These are phyloP conservation scores for Boletus rex-veris DNA, from an alignment of 768 basidiomycete species.

Conservation along the genomic window DNA sequence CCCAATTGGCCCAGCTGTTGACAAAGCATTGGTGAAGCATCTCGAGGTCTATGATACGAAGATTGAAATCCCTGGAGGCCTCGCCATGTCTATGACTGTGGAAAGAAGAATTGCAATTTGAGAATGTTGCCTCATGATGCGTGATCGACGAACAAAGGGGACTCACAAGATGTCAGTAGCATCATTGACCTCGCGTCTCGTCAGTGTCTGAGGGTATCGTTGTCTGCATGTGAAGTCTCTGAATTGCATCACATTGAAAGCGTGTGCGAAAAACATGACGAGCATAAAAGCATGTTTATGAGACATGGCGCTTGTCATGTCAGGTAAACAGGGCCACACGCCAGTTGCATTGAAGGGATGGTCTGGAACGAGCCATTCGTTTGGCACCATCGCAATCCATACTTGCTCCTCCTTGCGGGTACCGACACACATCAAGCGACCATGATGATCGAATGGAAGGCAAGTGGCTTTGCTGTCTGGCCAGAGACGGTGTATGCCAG, in stretches of 20 bases:
- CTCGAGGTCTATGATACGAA: neutral
- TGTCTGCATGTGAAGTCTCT: neutral
- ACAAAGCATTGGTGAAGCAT: neutral
- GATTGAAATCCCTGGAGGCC: neutral
- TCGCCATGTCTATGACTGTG: neutral
- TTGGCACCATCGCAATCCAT: too few species aligned
- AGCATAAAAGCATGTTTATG: neutral
- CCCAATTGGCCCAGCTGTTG: neutral
- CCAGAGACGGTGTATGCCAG: neutral
- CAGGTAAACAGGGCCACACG: neutral
- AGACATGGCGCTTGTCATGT: neutral
- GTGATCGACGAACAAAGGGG: too few species aligned
- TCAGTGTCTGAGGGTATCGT: too few species aligned
- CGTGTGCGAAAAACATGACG: neutral
- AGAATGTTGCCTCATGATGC: too few species aligned
- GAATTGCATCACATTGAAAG: neutral
- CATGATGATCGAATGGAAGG: too few species aligned
- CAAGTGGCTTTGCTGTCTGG: neutral
- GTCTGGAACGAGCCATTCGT: too few species aligned
- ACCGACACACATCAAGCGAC: too few species aligned
- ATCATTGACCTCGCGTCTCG: neutral
- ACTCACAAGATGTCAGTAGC: neutral
- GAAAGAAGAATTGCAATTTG: too few species aligned
- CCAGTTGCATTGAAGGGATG: too few species aligned
- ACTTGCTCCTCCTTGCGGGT: too few species aligned